Conservation (phyloP, 1,284 basidiomycete genomes). For the Polyporus tsugae region DNA sequence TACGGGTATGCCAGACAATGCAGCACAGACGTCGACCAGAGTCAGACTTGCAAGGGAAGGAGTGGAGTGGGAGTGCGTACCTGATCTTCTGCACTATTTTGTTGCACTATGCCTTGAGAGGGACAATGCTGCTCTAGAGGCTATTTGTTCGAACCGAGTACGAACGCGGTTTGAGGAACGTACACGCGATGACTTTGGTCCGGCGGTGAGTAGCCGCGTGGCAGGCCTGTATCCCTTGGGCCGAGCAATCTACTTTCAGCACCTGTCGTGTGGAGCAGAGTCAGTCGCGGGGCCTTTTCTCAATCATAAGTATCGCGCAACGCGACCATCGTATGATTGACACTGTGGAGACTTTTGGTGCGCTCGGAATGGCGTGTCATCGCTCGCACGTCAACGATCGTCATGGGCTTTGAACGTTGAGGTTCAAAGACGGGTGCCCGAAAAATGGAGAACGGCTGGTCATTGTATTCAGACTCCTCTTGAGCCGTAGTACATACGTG, state of each 20-base stretch:
- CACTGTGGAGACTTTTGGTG: neutral
- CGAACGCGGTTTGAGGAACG: neutral
- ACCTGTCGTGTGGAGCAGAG: neutral
- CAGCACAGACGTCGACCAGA: neutral
- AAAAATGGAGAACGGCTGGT: neutral
- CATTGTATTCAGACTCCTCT: neutral
- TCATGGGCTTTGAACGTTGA: neutral
- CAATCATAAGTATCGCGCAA: neutral
- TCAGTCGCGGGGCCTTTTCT: neutral
- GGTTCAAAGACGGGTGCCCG: neutral
- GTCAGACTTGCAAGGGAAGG: neutral
- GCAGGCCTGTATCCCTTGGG: neutral
- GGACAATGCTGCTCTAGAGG: neutral
- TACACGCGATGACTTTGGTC: neutral
- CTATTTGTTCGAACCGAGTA: neutral
- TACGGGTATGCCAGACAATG: neutral
- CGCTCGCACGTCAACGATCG: neutral
- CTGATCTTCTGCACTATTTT: neutral
- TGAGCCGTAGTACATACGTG: neutral
- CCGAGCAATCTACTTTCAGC: neutral
- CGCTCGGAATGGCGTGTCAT: neutral
- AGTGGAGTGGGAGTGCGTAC: constrained; percentile 3
- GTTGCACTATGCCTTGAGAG: neutral
- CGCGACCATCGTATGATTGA: neutral
- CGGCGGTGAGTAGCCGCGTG: constrained; percentile 7